Percentiles rank a stretch among this genome's conserved stretches.
Conservation (phyloP, 2,329 filamentous ascomycete species). For the Karstenula rhodostoma region DNA sequence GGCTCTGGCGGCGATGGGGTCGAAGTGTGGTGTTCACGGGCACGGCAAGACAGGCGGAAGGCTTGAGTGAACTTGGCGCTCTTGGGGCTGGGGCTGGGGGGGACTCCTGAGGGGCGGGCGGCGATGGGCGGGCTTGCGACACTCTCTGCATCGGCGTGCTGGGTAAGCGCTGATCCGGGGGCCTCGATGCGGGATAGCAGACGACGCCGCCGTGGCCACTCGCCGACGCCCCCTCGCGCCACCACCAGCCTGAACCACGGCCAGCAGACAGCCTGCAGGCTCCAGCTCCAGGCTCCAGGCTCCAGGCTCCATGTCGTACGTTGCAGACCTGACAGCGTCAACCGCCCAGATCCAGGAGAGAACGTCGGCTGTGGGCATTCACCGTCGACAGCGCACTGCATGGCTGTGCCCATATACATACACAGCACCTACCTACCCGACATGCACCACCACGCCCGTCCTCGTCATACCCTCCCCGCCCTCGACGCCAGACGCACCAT, state of each 20-base stretch:
- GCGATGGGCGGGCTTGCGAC: constrained; percentile 17
- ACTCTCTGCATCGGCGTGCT: constrained; percentile 16
- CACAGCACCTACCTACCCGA: background rate
- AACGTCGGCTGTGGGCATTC: background rate
- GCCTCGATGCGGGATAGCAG: constrained; percentile 8
- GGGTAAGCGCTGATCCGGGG: constrained; percentile 13
- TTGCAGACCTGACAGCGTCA: background rate
- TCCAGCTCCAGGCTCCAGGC: too few relatives aligned
- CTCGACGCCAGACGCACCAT: background rate
- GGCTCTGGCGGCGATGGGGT: constrained; percentile 11
- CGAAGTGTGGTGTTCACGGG: constrained; percentile 18
- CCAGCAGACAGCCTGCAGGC: too few relatives aligned
- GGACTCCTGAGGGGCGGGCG: constrained; percentile 11
- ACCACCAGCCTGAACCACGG: background rate
- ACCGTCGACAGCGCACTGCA: background rate
- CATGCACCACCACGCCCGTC: background rate
- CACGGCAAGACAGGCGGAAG: constrained; percentile 32
- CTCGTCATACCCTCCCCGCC: background rate
- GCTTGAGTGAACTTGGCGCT: constrained; percentile 36
- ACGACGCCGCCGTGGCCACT: background rate
- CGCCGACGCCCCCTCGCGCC: background rate
- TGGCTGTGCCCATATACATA: background rate
- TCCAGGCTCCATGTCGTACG: background rate
- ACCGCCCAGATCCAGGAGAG: background rate
- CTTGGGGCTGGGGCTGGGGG: constrained; percentile 3